Evolutionary conservation across 2,329 filamentous ascomycete genomes (phyloP).

Genomic region (Pestalotiopsis sp.): DNA sequence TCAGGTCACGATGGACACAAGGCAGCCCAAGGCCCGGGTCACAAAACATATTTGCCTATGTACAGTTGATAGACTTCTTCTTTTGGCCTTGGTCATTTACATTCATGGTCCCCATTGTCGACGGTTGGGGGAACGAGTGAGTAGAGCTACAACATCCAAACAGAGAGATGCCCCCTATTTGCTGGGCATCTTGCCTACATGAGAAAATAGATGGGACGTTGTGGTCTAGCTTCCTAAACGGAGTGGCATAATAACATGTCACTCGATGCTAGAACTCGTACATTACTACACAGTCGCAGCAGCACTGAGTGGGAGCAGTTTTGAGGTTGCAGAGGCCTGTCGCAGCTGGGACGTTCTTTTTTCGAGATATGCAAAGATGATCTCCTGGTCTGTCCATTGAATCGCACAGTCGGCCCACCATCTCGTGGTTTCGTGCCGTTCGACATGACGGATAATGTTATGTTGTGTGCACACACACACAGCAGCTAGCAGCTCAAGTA

Average conservation of each 20-base stretch:
- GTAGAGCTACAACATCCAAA: neutral
- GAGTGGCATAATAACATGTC: neutral
- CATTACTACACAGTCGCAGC: neutral
- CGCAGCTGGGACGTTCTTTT: neutral
- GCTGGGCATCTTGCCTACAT: neutral
- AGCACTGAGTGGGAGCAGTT: neutral
- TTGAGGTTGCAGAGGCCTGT: neutral
- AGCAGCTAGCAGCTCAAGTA: neutral
- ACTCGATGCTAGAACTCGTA: neutral
- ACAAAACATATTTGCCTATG: neutral
- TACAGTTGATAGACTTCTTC: neutral
- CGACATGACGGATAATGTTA: neutral
- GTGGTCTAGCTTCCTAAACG: conserved; percentile 5
- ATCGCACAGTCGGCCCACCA: conserved; percentile 8
- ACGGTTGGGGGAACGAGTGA: neutral
- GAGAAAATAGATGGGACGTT: neutral
- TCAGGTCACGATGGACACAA: conserved; percentile 6
- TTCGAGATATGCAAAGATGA: neutral
- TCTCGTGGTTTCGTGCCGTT: conserved; percentile 1
- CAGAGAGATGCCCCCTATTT: neutral
- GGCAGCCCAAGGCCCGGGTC: neutral
- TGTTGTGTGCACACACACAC: neutral
- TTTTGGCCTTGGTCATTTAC: neutral
- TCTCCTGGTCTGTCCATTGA: neutral
- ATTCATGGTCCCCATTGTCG: neutral